Conservation (phyloP, 2,329 filamentous ascomycete genomes). For the Magnaporthiopsis rhizophila region DNA sequence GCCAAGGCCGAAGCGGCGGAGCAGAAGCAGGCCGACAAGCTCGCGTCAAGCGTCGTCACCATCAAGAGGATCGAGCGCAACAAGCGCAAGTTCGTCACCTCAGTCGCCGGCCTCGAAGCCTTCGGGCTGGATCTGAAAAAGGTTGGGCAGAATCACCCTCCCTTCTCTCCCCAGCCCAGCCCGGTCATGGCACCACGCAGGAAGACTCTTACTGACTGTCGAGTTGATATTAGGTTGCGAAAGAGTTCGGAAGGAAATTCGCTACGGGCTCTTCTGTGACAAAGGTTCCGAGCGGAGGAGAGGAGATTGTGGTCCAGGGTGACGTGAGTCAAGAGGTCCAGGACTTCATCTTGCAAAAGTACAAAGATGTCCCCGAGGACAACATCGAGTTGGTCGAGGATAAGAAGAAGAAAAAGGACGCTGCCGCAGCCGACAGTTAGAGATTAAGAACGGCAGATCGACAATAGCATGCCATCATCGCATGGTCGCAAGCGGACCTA, state of each 20-base stretch:
- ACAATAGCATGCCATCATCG: neutral
- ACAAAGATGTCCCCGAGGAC: slow-evolving; percentile 84
- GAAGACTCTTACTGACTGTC: neutral
- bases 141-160: slow-evolving; percentile 24
- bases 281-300: slow-evolving; percentile 74
- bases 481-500: neutral
- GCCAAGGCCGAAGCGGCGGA: slow-evolving; percentile 87
- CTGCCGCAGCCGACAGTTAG: neutral
- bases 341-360: slow-evolving; percentile 84
- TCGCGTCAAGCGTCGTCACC: slow-evolving; percentile 71
- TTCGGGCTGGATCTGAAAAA: slow-evolving; percentile 94
- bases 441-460: neutral
- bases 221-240: slow-evolving; percentile 49
- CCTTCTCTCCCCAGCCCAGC: too few relatives aligned
- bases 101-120: slow-evolving; percentile 81
- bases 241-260: slow-evolving; percentile 98
- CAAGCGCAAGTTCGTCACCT: slow-evolving; percentile 94
- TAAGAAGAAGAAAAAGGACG: slow-evolving; percentile 65
- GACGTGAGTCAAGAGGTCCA: slow-evolving; percentile 92
- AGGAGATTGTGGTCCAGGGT: slow-evolving; percentile 97
- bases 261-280: slow-evolving; percentile 90
- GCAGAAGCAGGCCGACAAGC: slow-evolving; percentile 72
- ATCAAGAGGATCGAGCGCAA: slow-evolving; percentile 98
- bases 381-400: slow-evolving; percentile 94
- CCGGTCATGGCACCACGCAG: neutral